Evolutionary conservation across 2,329 filamentous ascomycete genomes (phyloP).

Genomic region (Hypoxylon sp.): DNA sequence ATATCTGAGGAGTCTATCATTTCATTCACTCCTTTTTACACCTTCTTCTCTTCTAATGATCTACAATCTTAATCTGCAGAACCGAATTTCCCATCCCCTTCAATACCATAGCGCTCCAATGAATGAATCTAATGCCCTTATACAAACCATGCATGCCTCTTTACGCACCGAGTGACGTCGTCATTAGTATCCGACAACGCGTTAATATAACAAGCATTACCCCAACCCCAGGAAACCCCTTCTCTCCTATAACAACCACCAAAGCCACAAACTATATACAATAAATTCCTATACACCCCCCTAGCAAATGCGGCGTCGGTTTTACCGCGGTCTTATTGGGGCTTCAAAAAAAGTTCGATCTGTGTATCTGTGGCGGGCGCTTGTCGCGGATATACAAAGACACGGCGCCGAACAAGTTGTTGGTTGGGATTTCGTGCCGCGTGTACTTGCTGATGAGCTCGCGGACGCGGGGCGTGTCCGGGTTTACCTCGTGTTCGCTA

Average conservation of each 20-base stretch:
- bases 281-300: background rate
- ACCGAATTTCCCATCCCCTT: background rate
- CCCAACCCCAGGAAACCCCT: background rate
- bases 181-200: background rate
- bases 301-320: background rate
- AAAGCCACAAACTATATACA: background rate
- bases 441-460: constrained; percentile 22
- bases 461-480: constrained; percentile 33
- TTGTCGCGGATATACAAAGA: constrained; percentile 27
- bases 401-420: constrained; percentile 25
- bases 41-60: background rate
- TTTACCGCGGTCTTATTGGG: background rate
- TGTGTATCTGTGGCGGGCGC: background rate
- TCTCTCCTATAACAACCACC: background rate
- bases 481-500: constrained; percentile 3
- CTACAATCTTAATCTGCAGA: background rate
- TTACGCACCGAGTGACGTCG: background rate
- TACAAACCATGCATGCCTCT: background rate
- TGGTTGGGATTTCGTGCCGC: constrained; percentile 16
- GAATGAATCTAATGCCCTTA: background rate
- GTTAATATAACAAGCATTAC: background rate
- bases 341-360: background rate
- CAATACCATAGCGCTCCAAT: background rate
- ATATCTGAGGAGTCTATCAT: background rate
- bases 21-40: background rate